phyloP scores from a whole-genome alignment of 164 flowering plant genomes.

The Magnolia kwangsiensis region DNA sequence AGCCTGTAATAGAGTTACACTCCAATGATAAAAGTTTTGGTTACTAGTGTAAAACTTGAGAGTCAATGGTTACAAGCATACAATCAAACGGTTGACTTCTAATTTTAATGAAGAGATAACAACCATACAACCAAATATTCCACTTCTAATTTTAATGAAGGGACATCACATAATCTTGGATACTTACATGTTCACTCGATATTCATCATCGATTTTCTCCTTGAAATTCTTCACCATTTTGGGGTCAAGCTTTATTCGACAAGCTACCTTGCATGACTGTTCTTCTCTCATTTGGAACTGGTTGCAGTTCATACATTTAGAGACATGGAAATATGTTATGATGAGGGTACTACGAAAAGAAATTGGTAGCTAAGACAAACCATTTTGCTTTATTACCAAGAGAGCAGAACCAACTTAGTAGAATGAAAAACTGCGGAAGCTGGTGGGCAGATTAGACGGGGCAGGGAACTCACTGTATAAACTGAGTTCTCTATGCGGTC shows the following conservation, averaged over 20 bases:
- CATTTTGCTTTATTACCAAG: neutral
- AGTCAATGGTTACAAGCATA: neutral
- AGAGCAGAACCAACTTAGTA: neutral
- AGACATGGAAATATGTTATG: neutral
- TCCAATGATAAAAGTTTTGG: neutral
- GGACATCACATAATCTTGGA: neutral
- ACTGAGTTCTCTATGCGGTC: conserved; percentile 66
- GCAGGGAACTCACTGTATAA: conserved; percentile 34
- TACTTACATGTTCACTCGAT: conserved; percentile 57
- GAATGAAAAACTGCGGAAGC: neutral
- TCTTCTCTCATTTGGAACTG: conserved; percentile 59
- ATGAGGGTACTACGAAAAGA: neutral
- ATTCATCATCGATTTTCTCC: conserved; percentile 62
- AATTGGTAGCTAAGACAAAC: neutral
- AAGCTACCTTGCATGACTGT: conserved; percentile 47
- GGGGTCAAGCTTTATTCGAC: conserved; percentile 40
- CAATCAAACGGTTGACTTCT: neutral
- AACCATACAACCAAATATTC: neutral
- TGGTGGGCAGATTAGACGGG: neutral
- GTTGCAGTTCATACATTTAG: neutral
- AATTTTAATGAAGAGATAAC: too few species aligned
- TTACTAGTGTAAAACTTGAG: too few species aligned
- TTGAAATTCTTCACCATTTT: conserved; percentile 51
- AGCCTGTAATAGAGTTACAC: neutral
- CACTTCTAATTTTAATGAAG: neutral